Conservation (phyloP, 192 early-diverging fungal genomes). For the Physocladia obscura region DNA sequence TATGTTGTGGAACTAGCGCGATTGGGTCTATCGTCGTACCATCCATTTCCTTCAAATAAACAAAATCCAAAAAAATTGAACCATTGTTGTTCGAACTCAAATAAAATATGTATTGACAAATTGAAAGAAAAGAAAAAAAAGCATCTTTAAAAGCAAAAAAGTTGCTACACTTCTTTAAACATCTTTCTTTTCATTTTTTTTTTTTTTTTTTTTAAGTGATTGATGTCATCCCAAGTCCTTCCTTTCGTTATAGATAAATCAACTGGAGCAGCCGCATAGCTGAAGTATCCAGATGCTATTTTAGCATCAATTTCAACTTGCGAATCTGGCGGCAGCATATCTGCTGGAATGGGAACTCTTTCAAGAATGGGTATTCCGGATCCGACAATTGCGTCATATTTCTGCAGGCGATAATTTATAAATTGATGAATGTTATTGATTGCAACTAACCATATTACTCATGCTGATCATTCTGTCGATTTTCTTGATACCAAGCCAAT, state of each 20-base stretch:
- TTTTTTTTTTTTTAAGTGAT: too few species aligned
- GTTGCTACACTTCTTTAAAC: too few species aligned
- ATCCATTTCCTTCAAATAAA: too few species aligned
- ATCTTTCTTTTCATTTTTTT: too few species aligned
- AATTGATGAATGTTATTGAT: slow-evolving; percentile 12
- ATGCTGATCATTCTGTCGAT: slow-evolving; percentile 86
- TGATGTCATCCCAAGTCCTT: slow-evolving; percentile 34
- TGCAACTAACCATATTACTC: slow-evolving; percentile 42
- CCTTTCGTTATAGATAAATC: slow-evolving; percentile 74
- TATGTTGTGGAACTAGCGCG: slow-evolving; percentile 10
- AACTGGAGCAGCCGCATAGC: slow-evolving; percentile 54
- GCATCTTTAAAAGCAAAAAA: too few species aligned
- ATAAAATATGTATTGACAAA: too few species aligned
- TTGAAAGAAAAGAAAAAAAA: too few species aligned
- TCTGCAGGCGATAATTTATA: slow-evolving; percentile 40
- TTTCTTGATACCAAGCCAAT: slow-evolving; percentile 91
- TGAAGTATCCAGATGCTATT: slow-evolving; percentile 94
- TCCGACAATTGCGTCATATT: slow-evolving; percentile 87
- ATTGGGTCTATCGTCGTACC: not conserved
- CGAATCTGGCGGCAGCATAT: slow-evolving; percentile 84
- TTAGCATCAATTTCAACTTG: slow-evolving; percentile 96
- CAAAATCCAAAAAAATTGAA: too few species aligned
- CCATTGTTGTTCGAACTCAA: too few species aligned
- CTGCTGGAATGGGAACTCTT: slow-evolving; percentile 84
- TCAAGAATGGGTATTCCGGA: slow-evolving; percentile 87